Conservation (phyloP, 176 grass and related monocot genomes). For the Musa acuminata region DNA sequence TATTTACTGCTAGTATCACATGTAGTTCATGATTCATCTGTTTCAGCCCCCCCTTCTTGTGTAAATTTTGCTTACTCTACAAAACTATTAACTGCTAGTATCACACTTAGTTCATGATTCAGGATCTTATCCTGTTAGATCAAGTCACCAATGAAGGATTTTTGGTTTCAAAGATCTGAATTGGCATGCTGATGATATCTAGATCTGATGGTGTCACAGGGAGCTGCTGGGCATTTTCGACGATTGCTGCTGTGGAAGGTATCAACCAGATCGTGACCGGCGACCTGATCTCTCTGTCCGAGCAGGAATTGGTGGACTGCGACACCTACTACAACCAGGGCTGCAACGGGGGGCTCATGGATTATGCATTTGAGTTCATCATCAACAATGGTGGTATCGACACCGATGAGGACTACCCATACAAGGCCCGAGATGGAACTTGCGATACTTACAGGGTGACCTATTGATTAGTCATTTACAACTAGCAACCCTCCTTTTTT, state of each 20-base stretch:
- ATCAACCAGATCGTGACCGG: slow-evolving; percentile 43
- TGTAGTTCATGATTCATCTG: too few species aligned
- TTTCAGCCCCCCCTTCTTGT: too few species aligned
- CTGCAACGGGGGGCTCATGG: slow-evolving; percentile 30
- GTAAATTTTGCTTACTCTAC: too few species aligned
- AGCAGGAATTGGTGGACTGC: slow-evolving; percentile 54
- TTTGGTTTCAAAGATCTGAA: too few species aligned
- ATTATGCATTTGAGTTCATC: slow-evolving; percentile 29
- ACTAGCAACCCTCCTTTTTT: neutral
- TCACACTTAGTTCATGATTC: too few species aligned
- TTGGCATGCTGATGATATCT: neutral
- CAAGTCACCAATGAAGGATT: too few species aligned
- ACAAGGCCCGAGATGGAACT: slow-evolving; percentile 13
- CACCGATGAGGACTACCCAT: slow-evolving; percentile 21
- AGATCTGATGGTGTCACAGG: slow-evolving; percentile 10
- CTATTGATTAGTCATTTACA: neutral
- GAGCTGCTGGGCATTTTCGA: slow-evolving; percentile 40
- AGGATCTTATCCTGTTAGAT: too few species aligned
- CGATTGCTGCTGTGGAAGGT: slow-evolving; percentile 40
- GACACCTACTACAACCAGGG: slow-evolving; percentile 23
- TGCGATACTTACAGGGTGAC: slow-evolving; percentile 32
- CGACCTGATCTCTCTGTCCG: slow-evolving; percentile 34
- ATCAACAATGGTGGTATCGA: slow-evolving; percentile 32
- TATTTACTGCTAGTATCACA: too few species aligned
- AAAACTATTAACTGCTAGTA: too few species aligned